phyloP scores from a whole-genome alignment of 164 flowering plant genomes.

The Tetracentron sinense region DNA sequence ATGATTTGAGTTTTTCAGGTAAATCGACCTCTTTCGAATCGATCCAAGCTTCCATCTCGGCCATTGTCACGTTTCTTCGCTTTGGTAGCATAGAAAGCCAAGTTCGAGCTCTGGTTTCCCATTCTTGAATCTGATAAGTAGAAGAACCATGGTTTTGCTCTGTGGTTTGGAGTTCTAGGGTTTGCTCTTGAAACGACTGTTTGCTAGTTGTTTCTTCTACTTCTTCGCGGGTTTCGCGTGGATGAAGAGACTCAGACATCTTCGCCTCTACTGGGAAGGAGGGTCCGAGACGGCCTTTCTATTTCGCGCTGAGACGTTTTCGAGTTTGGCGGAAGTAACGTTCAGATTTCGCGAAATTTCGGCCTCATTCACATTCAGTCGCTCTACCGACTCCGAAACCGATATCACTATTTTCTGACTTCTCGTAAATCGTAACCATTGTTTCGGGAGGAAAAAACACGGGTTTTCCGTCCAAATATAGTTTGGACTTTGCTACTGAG shows the following conservation, averaged over 20 bases:
- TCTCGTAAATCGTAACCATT: too few species aligned
- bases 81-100: slow-evolving; percentile 57
- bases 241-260: neutral
- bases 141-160: neutral
- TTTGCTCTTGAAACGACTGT: slow-evolving; percentile 1
- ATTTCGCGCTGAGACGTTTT: too few species aligned
- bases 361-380: too few species aligned
- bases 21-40: slow-evolving; percentile 30
- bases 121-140: slow-evolving; percentile 25
- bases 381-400: too few species aligned
- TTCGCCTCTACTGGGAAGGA: too few species aligned
- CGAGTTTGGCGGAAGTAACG: too few species aligned
- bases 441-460: too few species aligned
- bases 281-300: too few species aligned
- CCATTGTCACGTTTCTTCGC: slow-evolving; percentile 30
- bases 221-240: neutral
- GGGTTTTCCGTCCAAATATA: too few species aligned
- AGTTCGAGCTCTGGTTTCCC: slow-evolving; percentile 46
- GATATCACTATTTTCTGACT: too few species aligned
- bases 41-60: slow-evolving; percentile 63
- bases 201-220: neutral
- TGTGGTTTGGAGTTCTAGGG: neutral
- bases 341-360: too few species aligned
- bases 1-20: slow-evolving; percentile 36
- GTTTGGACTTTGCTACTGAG: too few species aligned